phyloP scores from a whole-genome alignment of 176 grass and related monocot species.

The Avena insularis region DNA sequence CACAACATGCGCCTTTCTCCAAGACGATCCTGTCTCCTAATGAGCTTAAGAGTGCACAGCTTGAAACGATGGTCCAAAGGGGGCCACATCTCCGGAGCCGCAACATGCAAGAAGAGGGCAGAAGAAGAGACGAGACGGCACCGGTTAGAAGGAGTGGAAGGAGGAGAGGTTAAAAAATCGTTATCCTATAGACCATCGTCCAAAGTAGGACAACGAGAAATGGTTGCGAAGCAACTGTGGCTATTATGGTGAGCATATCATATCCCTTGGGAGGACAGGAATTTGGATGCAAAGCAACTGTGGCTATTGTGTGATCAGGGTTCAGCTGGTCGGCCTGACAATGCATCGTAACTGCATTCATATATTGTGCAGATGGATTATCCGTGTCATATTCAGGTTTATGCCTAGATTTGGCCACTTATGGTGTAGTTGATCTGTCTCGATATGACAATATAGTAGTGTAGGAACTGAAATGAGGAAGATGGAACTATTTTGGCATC shows the following conservation, averaged over 20 bases:
- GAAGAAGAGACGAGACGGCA: neutral
- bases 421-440: neutral
- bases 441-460: neutral
- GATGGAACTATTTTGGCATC: neutral
- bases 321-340: neutral
- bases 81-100: neutral
- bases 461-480: neutral
- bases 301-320: conserved; percentile 5
- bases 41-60: neutral
- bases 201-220: neutral
- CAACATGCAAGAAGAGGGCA: neutral
- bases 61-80: neutral
- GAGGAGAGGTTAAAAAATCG: neutral
- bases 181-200: neutral
- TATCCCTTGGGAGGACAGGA: neutral
- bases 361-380: conserved; percentile 1
- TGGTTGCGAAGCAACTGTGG: neutral
- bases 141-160: neutral
- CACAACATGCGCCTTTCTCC: neutral
- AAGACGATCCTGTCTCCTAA: neutral
- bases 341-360: conserved; percentile 3
- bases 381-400: neutral
- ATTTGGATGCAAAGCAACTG: conserved; percentile 15
- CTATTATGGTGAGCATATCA: neutral
- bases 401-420: neutral